Conservation (phyloP, 257 asterid genomes). For the Capsicum chinense region DNA sequence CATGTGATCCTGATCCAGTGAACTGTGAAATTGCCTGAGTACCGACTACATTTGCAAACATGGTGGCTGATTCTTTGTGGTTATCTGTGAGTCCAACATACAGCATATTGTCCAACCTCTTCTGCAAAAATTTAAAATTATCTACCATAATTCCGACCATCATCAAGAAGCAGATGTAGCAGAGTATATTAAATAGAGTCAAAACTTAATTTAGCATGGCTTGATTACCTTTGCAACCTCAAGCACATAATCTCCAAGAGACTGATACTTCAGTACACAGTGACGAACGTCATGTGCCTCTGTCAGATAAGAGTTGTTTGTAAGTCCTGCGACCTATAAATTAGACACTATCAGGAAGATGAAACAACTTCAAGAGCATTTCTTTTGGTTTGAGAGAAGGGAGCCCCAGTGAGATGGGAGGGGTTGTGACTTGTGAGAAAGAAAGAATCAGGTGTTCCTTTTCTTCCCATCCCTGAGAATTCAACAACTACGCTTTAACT, state of each 20-base stretch:
- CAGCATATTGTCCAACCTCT: slow-evolving; percentile 83
- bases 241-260: slow-evolving; percentile 83
- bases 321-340: slow-evolving; percentile 70
- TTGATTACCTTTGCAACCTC: slow-evolving; percentile 86
- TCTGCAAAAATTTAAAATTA: slow-evolving; percentile 71
- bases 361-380: slow-evolving; percentile 25
- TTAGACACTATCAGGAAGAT: slow-evolving; percentile 35
- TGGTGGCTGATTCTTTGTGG: slow-evolving; percentile 87
- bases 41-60: slow-evolving; percentile 93
- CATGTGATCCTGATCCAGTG: slow-evolving; percentile 45
- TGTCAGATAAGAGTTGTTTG: slow-evolving; percentile 75
- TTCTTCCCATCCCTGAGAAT: neutral
- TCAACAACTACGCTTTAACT: neutral
- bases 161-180: slow-evolving; percentile 29
- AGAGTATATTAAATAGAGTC: neutral
- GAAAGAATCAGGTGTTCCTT: neutral
- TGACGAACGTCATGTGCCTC: slow-evolving; percentile 91
- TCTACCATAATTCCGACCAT: slow-evolving; percentile 43
- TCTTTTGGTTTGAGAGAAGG: slow-evolving; percentile 27
- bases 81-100: slow-evolving; percentile 93
- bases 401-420: neutral
- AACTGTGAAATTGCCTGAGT: slow-evolving; percentile 85
- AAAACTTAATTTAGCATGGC: slow-evolving; percentile 28
- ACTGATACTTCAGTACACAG: slow-evolving; percentile 69
- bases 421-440: slow-evolving; percentile 10